A percentile compares a stretch with the other conserved stretches of the same genome.
These are phyloP conservation scores for Emmonsia crescens DNA, from an alignment of 2,329 filamentous ascomycete genomes.

Conservation along the genomic window DNA sequence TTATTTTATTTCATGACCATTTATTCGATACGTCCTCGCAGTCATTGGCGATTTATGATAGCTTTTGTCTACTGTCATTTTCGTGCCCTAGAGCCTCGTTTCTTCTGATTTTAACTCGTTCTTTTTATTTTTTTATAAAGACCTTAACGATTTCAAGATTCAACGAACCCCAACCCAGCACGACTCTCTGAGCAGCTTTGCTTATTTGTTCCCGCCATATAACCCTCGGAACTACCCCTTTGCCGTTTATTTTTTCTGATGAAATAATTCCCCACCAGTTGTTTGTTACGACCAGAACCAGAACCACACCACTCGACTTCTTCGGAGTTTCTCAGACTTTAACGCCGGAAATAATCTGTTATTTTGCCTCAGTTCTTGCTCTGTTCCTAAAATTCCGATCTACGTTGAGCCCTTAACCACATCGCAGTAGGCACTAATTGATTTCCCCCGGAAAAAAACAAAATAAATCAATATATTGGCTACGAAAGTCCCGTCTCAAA, in stretches of 20 bases:
- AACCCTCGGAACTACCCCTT: not conserved
- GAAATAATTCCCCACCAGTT: not conserved
- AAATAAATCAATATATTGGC: not conserved
- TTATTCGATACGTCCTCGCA: not conserved
- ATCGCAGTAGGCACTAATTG: not conserved
- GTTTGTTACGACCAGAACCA: not conserved
- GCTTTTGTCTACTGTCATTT: not conserved
- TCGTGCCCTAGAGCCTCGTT: constrained; percentile 15
- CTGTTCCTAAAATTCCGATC: not conserved
- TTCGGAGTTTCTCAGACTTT: not conserved
- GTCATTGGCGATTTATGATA: not conserved
- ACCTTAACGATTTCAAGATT: constrained; percentile 24
- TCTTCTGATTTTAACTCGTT: constrained; percentile 11
- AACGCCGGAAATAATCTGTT: not conserved
- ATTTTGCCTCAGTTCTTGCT: not conserved
- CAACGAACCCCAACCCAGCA: constrained; percentile 17
- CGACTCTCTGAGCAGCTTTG: not conserved
- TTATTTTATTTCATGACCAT: not conserved
- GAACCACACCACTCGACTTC: not conserved
- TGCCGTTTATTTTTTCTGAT: not conserved
- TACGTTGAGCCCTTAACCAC: not conserved
- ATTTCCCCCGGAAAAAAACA: not conserved
- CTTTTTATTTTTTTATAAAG: constrained; percentile 11
- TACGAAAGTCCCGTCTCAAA: not conserved
- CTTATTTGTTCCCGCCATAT: not conserved